phyloP scores from a whole-genome alignment of 805 yeast species.

The Wickerhamiella kurtzmanii region DNA sequence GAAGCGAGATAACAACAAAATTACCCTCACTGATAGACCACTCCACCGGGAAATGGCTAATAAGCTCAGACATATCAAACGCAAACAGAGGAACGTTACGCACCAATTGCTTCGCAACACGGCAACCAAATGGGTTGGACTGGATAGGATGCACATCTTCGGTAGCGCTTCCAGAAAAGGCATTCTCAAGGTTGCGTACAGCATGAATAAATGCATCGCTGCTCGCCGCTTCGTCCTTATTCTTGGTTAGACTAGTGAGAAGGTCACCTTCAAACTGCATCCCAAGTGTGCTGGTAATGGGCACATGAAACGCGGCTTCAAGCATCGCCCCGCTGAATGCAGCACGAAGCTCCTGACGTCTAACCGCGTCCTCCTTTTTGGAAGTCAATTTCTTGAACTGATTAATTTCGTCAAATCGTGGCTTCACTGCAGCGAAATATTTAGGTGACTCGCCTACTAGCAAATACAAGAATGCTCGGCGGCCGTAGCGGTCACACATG shows the following conservation, averaged over 20 bases:
- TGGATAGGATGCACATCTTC: constrained; percentile 48
- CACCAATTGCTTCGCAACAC: constrained; percentile 16
- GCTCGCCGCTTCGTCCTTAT: constrained; percentile 19
- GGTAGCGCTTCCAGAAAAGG: constrained; percentile 45
- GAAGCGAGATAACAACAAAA: constrained; percentile 69
- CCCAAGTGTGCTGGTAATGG: constrained; percentile 43
- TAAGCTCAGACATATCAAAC: constrained; percentile 35
- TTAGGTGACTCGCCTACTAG: constrained; percentile 67
- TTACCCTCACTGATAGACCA: constrained; percentile 70
- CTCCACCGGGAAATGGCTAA: constrained; percentile 38
- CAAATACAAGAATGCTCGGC: constrained; percentile 79
- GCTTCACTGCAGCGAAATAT: constrained; percentile 52
- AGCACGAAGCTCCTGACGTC: constrained; percentile 56
- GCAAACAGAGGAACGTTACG: constrained; percentile 33
- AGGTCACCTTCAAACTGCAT: constrained; percentile 74
- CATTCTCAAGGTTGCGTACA: constrained; percentile 41
- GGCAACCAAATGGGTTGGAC: constrained; percentile 15
- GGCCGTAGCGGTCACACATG: constrained; percentile 57
- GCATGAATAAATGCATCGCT: constrained; percentile 21
- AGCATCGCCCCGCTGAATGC: constrained; percentile 56
- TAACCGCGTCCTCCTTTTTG: constrained; percentile 67
- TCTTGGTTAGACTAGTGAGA: constrained; percentile 39
- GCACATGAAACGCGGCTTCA: constrained; percentile 39
- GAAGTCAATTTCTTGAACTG: constrained; percentile 55
- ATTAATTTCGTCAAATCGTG: constrained; percentile 47